phyloP scores from a whole-genome alignment of 208 protist genomes.

The Leishmania amazonensis region DNA sequence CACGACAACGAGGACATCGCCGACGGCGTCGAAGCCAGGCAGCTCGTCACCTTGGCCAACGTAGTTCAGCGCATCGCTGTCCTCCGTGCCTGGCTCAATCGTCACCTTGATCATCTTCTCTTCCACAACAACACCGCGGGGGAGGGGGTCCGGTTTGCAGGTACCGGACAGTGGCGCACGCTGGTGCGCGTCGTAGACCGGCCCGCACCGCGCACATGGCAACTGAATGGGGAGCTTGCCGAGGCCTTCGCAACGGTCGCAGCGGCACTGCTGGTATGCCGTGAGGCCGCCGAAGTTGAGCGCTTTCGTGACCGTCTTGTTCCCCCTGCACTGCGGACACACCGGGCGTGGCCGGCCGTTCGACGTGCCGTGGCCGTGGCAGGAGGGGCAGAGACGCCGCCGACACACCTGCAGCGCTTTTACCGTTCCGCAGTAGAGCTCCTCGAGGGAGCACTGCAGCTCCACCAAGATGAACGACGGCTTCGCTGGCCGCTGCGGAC shows the following conservation, averaged over 20 bases:
- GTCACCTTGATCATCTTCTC: slow-evolving; percentile 92
- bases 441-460: slow-evolving; percentile 93
- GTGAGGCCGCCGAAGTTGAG: slow-evolving; percentile 94
- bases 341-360: slow-evolving; percentile 38
- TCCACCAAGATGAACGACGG: slow-evolving; percentile 90
- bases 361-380: slow-evolving; percentile 58
- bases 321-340: slow-evolving; percentile 90
- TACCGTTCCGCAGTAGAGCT: slow-evolving; percentile 97
- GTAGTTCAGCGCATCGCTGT: slow-evolving; percentile 95
- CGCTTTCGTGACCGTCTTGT: slow-evolving; percentile 74
- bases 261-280: slow-evolving; percentile 88
- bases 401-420: slow-evolving; percentile 91
- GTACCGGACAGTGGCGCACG: slow-evolving; percentile 50
- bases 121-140: slow-evolving; percentile 83
- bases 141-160: slow-evolving; percentile 38
- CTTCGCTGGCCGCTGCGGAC: slow-evolving; percentile 80
- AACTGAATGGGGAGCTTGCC: slow-evolving; percentile 33
- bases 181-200: slow-evolving; percentile 74
- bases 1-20: slow-evolving; percentile 97
- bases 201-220: slow-evolving; percentile 46
- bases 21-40: slow-evolving; percentile 83
- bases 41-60: slow-evolving; percentile 93
- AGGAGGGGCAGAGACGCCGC: slow-evolving; percentile 63
- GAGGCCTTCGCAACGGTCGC: slow-evolving; percentile 83
- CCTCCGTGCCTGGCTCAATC: slow-evolving; percentile 95